Evolutionary conservation across 2,329 filamentous ascomycete genomes (phyloP).

Genomic region (Hawksworthiomyces lignivorus): DNA sequence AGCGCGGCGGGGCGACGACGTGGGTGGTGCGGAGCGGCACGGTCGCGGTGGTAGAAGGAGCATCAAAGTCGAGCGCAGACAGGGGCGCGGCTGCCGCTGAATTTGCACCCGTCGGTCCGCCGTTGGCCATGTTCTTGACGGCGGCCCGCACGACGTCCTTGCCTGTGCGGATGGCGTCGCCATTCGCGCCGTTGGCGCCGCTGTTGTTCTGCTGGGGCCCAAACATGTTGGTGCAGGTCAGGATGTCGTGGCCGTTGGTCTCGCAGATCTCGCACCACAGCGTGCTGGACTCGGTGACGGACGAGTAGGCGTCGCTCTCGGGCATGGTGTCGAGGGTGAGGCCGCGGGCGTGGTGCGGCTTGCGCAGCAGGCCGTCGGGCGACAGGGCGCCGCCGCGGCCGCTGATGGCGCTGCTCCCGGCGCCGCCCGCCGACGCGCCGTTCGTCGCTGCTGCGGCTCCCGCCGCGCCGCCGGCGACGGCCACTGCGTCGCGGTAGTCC

Average conservation of each 20-base stretch:
- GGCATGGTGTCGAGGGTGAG: slow-evolving; percentile 59
- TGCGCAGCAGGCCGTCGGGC: slow-evolving; percentile 37
- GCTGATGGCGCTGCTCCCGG: not conserved
- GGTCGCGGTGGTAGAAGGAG: no score
- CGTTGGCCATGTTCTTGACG: slow-evolving; percentile 17
- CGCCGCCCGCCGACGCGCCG: not conserved
- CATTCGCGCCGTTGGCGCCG: slow-evolving; percentile 16
- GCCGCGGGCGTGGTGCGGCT: slow-evolving; percentile 35
- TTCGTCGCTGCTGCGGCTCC: not conserved
- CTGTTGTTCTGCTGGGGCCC: slow-evolving; percentile 31
- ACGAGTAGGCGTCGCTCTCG: slow-evolving; percentile 63
- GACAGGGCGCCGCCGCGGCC: slow-evolving; percentile 20
- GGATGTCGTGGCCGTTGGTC: slow-evolving; percentile 81
- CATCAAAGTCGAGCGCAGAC: no score
- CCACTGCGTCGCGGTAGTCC: slow-evolving; percentile 19
- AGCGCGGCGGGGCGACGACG: slow-evolving; percentile 7
- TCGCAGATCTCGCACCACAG: slow-evolving; percentile 97
- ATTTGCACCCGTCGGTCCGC: no score
- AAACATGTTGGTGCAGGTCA: slow-evolving; percentile 91
- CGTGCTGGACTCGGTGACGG: slow-evolving; percentile 62
- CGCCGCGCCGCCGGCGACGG: no score
- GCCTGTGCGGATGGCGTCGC: slow-evolving; percentile 4
- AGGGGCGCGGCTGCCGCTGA: slow-evolving; percentile 3
- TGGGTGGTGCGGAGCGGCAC: slow-evolving; percentile 18
- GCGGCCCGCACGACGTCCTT: slow-evolving; percentile 15